Evolutionary conservation across 257 asterid species (phyloP), one percentile per base, ranked within the genome.

Genomic region (Penstemon barbatus): DNA sequence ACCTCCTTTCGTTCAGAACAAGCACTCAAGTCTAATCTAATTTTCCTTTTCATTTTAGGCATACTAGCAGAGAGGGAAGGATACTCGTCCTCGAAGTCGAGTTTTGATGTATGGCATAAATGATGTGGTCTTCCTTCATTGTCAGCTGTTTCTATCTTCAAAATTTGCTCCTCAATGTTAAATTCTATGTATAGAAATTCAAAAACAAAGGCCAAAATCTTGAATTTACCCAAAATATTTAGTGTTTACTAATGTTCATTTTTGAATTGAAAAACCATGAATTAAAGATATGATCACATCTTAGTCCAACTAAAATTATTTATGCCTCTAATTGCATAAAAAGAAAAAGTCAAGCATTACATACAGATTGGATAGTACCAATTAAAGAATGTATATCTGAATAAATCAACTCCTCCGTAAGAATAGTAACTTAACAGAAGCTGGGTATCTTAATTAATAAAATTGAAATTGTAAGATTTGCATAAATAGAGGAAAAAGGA

Each of bases 21-120:
- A 41, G 68, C 25, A 37, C 50, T 68, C 74, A 66, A 51, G 74
- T 79, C 80, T 68, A 66, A 37, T 75, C 69, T 68, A 7, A n/a
- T 62, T 63, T 61, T 77, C 73, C 81, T 71, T 73, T 74, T 79
- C 61, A 58, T 8, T 57, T 38, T 65, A 8, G 60, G 61, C 60
- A 10, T 3, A 63, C 62, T 36, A 6, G 8, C 81, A 7, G 80
- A 74, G 38, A 74, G 75, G 50, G 81, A n/a, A 57, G 82, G 78
- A 65, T 62, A 59, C 0, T 77, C 75, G 18, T 72, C 49, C 12
- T 62, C 79, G 44, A 51, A 56, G 18, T 67, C 57, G 61, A 49
- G 46, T 55, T 44, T 5, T 68, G 75, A 57, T 12, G 72, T 10
- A 42, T 6, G 18, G 39, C 18, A n/a, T 13, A 8, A 9, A n/a